Percentiles rank a stretch among this genome's conserved stretches.
Conservation (phyloP, 805 yeast genomes). For the Cyberlindnera xishuangbannaensis region DNA sequence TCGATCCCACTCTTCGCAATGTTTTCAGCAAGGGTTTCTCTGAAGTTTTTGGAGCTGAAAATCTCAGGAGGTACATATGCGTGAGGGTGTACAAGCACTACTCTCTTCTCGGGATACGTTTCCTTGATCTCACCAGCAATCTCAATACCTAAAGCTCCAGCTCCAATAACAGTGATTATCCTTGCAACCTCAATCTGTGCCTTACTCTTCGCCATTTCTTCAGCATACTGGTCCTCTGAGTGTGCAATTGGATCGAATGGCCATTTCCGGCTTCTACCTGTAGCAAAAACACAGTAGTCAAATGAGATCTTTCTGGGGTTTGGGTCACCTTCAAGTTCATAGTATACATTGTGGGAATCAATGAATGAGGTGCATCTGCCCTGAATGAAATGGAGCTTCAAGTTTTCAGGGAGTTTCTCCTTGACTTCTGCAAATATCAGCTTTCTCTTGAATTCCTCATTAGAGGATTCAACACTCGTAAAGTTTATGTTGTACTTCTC, state of each 20-base stretch:
- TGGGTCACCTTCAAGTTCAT: conserved; percentile 20
- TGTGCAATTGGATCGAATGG: conserved; percentile 47
- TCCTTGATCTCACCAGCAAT: conserved; percentile 42
- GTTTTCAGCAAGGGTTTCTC: conserved; percentile 9
- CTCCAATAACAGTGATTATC: conserved; percentile 42
- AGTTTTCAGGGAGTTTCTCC: conserved; percentile 12
- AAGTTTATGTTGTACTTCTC: conserved; percentile 23
- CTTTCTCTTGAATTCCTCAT: conserved; percentile 25
- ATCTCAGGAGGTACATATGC: conserved; percentile 35
- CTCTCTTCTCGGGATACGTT: conserved; percentile 31
- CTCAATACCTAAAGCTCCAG: conserved; percentile 49
- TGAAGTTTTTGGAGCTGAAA: conserved; percentile 20
- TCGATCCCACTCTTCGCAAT: conserved; percentile 22
- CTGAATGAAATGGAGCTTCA: conserved; percentile 18
- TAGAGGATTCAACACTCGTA: conserved; percentile 30
- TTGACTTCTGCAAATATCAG: conserved; percentile 4
- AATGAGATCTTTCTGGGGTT: conserved; percentile 27
- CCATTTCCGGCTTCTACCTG: conserved; percentile 48
- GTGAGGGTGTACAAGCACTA: conserved; percentile 38
- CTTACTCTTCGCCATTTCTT: conserved; percentile 36
- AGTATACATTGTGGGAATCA: conserved; percentile 16
- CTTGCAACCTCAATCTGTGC: conserved; percentile 30
- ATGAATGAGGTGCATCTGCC: conserved; percentile 22
- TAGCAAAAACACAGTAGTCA: conserved; percentile 42
- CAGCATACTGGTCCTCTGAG: conserved; percentile 30